phyloP scores from a whole-genome alignment of 768 basidiomycete genomes.

The Gautieria morchelliformis region DNA sequence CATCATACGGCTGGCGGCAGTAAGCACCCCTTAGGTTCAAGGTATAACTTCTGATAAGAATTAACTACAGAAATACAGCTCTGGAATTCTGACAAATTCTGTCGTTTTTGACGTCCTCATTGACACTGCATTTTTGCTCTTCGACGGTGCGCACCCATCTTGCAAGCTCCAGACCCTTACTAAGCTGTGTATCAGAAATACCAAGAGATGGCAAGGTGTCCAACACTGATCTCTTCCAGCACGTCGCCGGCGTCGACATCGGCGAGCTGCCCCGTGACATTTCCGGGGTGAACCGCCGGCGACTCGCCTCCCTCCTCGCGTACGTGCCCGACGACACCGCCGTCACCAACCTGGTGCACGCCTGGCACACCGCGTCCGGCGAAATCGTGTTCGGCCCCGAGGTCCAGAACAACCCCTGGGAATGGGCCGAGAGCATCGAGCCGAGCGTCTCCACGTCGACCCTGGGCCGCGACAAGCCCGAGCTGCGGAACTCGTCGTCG shows the following conservation, averaged over 20 bases:
- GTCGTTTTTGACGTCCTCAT: slow-evolving; percentile 56
- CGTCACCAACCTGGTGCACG: slow-evolving; percentile 49
- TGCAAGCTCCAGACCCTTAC: background rate
- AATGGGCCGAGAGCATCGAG: slow-evolving; percentile 70
- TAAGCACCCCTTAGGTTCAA: slow-evolving; percentile 23
- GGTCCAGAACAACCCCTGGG: slow-evolving; percentile 74
- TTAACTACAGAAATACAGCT: slow-evolving; percentile 6
- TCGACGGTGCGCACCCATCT: slow-evolving; percentile 47
- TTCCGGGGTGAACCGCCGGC: slow-evolving; percentile 47
- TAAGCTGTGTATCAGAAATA: slow-evolving; percentile 38
- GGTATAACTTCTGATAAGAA: background rate
- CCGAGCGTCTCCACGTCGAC: slow-evolving; percentile 34
- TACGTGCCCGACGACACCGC: slow-evolving; percentile 39
- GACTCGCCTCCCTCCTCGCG: slow-evolving; percentile 49
- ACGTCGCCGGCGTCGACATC: slow-evolving; percentile 45
- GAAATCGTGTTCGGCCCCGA: slow-evolving; percentile 37
- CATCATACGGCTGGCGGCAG: slow-evolving; percentile 43
- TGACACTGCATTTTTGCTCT: slow-evolving; percentile 64
- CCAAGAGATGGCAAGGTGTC: slow-evolving; percentile 46
- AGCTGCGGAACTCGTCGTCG: slow-evolving; percentile 59
- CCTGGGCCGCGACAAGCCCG: slow-evolving; percentile 30
- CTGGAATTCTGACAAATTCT: slow-evolving; percentile 26
- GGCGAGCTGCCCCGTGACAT: slow-evolving; percentile 45
- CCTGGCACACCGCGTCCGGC: slow-evolving; percentile 38
- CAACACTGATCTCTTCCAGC: slow-evolving; percentile 51